Evolutionary conservation across 2,329 filamentous ascomycete genomes (phyloP).

Genomic region (Microdochium paspali): DNA sequence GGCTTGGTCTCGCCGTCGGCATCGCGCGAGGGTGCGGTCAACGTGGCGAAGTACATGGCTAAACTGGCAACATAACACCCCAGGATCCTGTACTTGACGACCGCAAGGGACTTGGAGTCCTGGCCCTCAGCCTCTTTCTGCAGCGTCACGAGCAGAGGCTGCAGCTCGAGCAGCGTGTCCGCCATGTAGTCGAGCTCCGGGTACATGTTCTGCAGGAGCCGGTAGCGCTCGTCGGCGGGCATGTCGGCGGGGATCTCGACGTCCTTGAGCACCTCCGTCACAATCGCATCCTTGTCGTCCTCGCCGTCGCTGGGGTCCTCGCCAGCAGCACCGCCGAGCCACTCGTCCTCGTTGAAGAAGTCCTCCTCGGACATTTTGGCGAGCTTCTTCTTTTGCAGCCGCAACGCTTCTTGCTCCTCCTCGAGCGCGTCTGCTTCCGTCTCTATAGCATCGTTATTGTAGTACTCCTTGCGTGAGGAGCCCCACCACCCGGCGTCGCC

Average conservation of each 20-base stretch:
- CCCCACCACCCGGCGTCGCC: slow-evolving; percentile 72
- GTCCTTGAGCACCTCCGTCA: slow-evolving; percentile 81
- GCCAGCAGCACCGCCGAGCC: slow-evolving; percentile 49
- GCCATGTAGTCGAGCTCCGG: slow-evolving; percentile 86
- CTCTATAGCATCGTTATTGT: slow-evolving; percentile 64
- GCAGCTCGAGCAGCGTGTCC: slow-evolving; percentile 67
- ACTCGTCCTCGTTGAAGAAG: slow-evolving; percentile 88
- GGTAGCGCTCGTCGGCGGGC: slow-evolving; percentile 62
- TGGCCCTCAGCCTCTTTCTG: slow-evolving; percentile 47
- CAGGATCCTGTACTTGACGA: slow-evolving; percentile 69
- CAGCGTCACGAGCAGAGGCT: slow-evolving; percentile 52
- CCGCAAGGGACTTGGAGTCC: slow-evolving; percentile 42
- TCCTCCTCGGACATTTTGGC: slow-evolving; percentile 84
- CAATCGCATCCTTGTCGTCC: slow-evolving; percentile 38
- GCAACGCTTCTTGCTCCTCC: slow-evolving; percentile 83
- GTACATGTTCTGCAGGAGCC: slow-evolving; percentile 70
- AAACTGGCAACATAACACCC: slow-evolving; percentile 80
- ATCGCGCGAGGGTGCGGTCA: slow-evolving; percentile 70
- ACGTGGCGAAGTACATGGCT: slow-evolving; percentile 86
- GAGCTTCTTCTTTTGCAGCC: slow-evolving; percentile 84
- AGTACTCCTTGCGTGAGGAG: slow-evolving; percentile 80
- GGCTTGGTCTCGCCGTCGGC: slow-evolving; percentile 43
- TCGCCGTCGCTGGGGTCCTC: slow-evolving; percentile 37
- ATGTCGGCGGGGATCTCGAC: slow-evolving; percentile 74
- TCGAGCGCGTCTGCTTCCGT: slow-evolving; percentile 57